These are phyloP conservation scores for Aegilops tauschii DNA, from an alignment of 176 grass and related monocot genomes.

Conservation along the genomic window DNA sequence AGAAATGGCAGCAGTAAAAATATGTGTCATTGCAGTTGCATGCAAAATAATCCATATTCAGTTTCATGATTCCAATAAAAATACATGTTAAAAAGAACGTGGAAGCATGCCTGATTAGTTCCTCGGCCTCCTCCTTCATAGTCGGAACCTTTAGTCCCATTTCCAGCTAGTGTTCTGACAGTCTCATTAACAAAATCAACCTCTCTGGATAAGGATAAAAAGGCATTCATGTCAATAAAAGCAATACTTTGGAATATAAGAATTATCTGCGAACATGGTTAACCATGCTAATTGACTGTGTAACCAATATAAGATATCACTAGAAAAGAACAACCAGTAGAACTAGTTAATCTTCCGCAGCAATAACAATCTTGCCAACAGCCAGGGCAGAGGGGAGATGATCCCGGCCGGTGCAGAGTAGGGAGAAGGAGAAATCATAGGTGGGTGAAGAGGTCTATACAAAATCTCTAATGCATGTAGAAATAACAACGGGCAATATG, in stretches of 20 bases:
- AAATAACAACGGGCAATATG: not conserved
- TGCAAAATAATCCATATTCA: conserved; percentile 1
- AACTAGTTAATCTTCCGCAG: not conserved
- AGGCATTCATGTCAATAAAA: conserved; percentile 11
- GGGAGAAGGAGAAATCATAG: not conserved
- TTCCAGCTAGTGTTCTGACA: conserved; percentile 94
- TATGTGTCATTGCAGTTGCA: conserved; percentile 1
- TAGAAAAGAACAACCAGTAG: not conserved
- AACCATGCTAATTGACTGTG: conserved; percentile 1
- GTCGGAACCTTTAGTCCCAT: conserved; percentile 92
- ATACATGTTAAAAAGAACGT: not conserved
- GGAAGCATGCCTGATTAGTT: conserved; percentile 70
- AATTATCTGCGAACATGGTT: not conserved
- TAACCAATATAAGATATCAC: not conserved
- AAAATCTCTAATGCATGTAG: not conserved
- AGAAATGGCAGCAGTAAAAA: not conserved
- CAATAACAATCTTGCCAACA: not conserved
- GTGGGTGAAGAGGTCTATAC: not conserved
- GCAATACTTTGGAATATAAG: not conserved
- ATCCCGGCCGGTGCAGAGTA: not conserved
- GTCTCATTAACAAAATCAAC: conserved; percentile 90
- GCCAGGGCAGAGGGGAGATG: not conserved
- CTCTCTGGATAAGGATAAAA: conserved; percentile 53
- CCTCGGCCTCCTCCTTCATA: conserved; percentile 70
- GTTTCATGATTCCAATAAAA: conserved; percentile 4